Base-by-base conservation (phyloP, 192 early-diverging fungal species). In the Gaertneriomyces sp. region DNA sequence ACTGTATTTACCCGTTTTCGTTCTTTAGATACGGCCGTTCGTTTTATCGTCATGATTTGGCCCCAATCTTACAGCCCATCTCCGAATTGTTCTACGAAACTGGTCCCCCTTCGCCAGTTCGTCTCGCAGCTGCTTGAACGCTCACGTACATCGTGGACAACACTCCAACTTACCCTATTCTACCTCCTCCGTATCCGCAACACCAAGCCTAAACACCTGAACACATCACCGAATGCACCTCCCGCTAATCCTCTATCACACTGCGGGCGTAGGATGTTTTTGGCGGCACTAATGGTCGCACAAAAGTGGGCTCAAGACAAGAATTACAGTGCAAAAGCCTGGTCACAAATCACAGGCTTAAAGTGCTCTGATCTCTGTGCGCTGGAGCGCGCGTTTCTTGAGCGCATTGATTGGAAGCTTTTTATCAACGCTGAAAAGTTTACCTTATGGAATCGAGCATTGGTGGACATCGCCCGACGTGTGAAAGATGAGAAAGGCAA, bases 281-380 rank as follows among this genome's bases (percentile, higher is more conserved):
- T 90, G 14, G 78, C 88, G 19, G 76, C 85, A 38, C 78, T 90
- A 41, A 84, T 86, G 51, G 71, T 88, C 41, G 85, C 88, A 12
- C 81, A 80, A 69, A 90, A 90, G 72, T 87, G 79, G 55, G 77
- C 87, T 9, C 82, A 86, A 56, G 88, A 90, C 72, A 77, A 83
- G 60, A 86, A 84, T 45, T 87, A 86, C 70, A 76, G 79, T 63
- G 88, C 83, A 58, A 79, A 83, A 52, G 86, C 88, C 16, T 90
- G 88, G 88, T 76, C 90, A 50, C 89, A 88, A 74, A 91, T 94
- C 53, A 90, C 90, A 6, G 86, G 88, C 50, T 81, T 96, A 17
- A 72, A 79, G 20, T 78, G 88, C 39, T 58, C 70, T 12, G 89
- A 96, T 79, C 87, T 96, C 71, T 88, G 90, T 79, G 74, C 82